Evolutionary conservation across 2,329 filamentous ascomycete genomes (phyloP).

Genomic region (Parasarocladium wereldwijsianum): DNA sequence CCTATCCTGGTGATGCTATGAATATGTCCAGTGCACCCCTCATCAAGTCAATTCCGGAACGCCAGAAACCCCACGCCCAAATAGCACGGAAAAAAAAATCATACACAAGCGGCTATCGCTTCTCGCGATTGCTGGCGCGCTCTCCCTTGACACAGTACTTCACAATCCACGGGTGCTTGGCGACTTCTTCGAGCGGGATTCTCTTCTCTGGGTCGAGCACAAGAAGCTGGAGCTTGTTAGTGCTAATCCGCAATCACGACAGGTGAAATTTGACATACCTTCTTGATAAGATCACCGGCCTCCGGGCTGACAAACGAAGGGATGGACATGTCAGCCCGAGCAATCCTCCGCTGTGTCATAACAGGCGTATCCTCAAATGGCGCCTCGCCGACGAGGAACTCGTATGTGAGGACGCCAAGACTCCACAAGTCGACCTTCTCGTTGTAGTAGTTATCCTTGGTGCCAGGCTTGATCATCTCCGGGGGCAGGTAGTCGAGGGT

Average conservation of each 20-base stretch:
- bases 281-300: conserved; percentile 84
- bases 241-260: not conserved
- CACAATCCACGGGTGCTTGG: conserved; percentile 87
- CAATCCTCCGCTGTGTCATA: conserved; percentile 87
- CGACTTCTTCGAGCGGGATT: conserved; percentile 76
- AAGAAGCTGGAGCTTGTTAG: conserved; percentile 47
- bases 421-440: conserved; percentile 97
- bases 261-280: conserved; percentile 35
- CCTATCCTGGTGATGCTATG: no score
- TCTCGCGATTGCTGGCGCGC: conserved; percentile 35
- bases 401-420: conserved; percentile 85
- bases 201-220: conserved; percentile 90
- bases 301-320: conserved; percentile 83
- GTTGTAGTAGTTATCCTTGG: conserved; percentile 74
- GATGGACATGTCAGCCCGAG: conserved; percentile 79
- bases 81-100: not conserved
- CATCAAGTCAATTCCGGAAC: no score
- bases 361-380: conserved; percentile 92
- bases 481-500: conserved; percentile 95
- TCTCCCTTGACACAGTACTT: conserved; percentile 75
- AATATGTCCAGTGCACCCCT: no score
- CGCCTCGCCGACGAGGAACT: conserved; percentile 90
- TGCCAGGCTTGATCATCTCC: conserved; percentile 83
- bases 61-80: no score
- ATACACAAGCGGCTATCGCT: conserved; percentile 10